phyloP scores from a whole-genome alignment of 805 yeast species.

The Candida corydali region DNA sequence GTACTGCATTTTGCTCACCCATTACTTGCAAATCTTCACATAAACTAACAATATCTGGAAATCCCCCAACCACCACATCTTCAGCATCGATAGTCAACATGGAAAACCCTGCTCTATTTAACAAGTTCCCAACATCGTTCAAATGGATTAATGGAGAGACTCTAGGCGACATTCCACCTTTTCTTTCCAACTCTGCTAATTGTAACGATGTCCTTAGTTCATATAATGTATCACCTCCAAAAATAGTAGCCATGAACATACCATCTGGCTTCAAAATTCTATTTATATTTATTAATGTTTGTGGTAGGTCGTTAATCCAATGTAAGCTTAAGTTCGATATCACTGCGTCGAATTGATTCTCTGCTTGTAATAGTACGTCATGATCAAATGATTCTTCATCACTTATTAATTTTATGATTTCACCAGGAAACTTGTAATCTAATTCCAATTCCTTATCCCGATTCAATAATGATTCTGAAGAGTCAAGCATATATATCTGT shows the following conservation, averaged over 20 bases:
- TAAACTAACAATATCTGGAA: conserved; percentile 65
- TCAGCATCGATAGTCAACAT: conserved; percentile 82
- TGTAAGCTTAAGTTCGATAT: conserved; percentile 70
- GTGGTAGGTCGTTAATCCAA: conserved; percentile 86
- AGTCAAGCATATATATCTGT: conserved; percentile 63
- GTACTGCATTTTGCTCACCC: conserved; percentile 80
- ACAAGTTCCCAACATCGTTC: conserved; percentile 66
- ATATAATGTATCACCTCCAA: conserved; percentile 82
- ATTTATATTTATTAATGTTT: conserved; percentile 52
- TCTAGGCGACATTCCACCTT: conserved; percentile 76
- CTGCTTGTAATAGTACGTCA: conserved; percentile 32
- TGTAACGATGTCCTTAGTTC: conserved; percentile 78
- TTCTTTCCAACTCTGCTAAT: conserved; percentile 75
- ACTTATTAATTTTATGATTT: conserved; percentile 47
- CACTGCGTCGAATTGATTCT: conserved; percentile 60
- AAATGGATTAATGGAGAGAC: conserved; percentile 78
- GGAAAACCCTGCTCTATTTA: conserved; percentile 74
- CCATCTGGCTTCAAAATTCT: conserved; percentile 72
- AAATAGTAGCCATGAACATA: conserved; percentile 72
- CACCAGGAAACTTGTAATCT: conserved; percentile 39
- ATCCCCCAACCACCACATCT: conserved; percentile 70
- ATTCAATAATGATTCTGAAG: conserved; percentile 48
- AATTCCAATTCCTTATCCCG: conserved; percentile 43
- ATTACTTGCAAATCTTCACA: conserved; percentile 69
- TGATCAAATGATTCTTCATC: conserved; percentile 66